Percentiles rank a stretch among this genome's conserved stretches.
Evolutionary conservation across 345 rosid genomes (phyloP).

Genomic region (Punica granatum): DNA sequence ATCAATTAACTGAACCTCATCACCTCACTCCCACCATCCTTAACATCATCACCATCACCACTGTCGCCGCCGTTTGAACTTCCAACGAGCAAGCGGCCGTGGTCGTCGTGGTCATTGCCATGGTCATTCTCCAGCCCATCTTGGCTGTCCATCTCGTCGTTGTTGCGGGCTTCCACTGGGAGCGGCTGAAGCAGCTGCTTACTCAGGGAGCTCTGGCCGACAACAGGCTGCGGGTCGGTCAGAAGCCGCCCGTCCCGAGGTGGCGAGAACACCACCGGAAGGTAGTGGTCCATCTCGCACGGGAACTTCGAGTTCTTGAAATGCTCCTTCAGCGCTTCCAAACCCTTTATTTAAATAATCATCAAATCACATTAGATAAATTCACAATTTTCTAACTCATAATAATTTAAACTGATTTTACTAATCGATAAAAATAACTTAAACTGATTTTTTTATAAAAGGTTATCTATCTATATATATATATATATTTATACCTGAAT

Average conservation of each 20-base stretch:
- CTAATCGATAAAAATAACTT: no score
- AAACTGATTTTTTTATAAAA: no score
- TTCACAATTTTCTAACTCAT: background rate
- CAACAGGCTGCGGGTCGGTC: slow-evolving; percentile 45
- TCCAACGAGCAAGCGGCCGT: background rate
- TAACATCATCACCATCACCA: slow-evolving; percentile 13
- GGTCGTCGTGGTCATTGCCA: background rate
- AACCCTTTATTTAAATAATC: slow-evolving; percentile 42
- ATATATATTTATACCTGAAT: slow-evolving; percentile 57
- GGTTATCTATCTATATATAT: no score
- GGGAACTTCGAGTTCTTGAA: slow-evolving; percentile 79
- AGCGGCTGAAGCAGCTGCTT: background rate
- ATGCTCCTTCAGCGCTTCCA: slow-evolving; percentile 72
- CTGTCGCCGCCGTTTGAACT: slow-evolving; percentile 31
- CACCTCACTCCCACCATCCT: background rate
- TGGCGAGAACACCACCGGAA: slow-evolving; percentile 78
- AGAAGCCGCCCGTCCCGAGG: slow-evolving; percentile 66
- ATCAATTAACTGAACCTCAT: no score
- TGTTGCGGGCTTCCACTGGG: background rate
- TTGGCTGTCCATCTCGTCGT: background rate
- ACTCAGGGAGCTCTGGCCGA: slow-evolving; percentile 13
- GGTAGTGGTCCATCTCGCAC: slow-evolving; percentile 51
- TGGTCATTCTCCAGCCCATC: background rate
- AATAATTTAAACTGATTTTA: no score
- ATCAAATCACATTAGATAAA: background rate